A percentile compares a stretch with the other conserved stretches of the same genome.
phyloP scores from a whole-genome alignment of 768 basidiomycete species.

The Pulveroboletus sp. region DNA sequence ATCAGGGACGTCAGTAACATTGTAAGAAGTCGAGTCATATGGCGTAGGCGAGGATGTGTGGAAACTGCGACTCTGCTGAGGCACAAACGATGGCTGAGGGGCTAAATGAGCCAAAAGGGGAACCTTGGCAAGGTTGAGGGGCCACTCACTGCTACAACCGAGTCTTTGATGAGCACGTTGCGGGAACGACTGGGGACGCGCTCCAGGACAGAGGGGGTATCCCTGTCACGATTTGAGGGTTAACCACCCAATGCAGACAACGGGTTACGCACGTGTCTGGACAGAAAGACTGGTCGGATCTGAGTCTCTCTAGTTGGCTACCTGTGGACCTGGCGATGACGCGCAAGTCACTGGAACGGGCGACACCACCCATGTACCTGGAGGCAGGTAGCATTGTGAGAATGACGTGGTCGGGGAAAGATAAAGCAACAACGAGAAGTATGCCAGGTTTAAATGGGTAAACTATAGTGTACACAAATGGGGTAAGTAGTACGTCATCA shows the following conservation, averaged over 20 bases:
- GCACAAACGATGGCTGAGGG: neutral
- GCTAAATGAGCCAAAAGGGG: neutral
- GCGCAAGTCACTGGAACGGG: constrained; percentile 36
- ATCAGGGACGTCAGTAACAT: constrained; percentile 21
- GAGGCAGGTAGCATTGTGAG: constrained; percentile 15
- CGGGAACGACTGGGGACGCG: constrained; percentile 12
- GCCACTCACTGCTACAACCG: neutral
- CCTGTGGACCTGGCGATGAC: constrained; percentile 36
- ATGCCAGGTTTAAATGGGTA: constrained; percentile 8
- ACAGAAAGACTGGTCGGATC: constrained; percentile 29
- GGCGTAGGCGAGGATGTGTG: constrained; percentile 19
- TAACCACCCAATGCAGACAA: constrained; percentile 34
- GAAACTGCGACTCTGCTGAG: constrained; percentile 20
- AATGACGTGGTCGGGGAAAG: neutral
- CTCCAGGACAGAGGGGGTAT: constrained; percentile 29
- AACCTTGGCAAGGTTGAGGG: neutral
- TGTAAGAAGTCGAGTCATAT: constrained; percentile 27
- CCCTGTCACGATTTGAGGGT: constrained; percentile 25
- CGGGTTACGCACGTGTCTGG: constrained; percentile 36
- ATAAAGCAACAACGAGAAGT: neutral
- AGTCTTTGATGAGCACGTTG: neutral
- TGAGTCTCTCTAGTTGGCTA: constrained; percentile 27
- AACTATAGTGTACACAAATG: neutral
- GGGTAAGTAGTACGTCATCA: constrained; percentile 20
- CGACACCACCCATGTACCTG: constrained; percentile 40